Evolutionary conservation across 495 filamentous ascomycete species (phyloP), one percentile per base, ranked within the genome.

Genomic region (Annulohypoxylon bovei): DNA sequence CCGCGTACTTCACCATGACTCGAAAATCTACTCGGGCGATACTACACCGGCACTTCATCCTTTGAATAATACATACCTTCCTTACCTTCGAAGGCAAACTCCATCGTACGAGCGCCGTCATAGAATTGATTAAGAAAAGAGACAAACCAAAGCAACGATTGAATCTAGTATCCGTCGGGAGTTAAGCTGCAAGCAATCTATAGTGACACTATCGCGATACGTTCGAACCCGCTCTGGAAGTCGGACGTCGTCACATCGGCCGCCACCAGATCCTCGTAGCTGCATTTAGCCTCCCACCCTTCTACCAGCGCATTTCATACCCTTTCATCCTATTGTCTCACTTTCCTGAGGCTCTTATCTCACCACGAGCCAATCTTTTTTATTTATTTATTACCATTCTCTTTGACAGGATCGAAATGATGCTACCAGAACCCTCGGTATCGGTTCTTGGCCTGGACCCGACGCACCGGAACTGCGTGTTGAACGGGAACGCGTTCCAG

Each of bases 401-500:
- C 23, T 23, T 49, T 9, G 30, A 44, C 18, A 5, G 18, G 16
- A 35, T 49, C 40, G 28, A 30, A 22, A 66, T 14, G 28, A 78
- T 76, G 73, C 52, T 80, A 1, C 2, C 70, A 8, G 23, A 77
- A 1, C 80, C 78, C 27, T 59, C 54, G 23, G 46, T 74, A 44
- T 73, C 78, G 44, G 70, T 75, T 42, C 69, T 83, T 58, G 79
- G 76, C 42, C 63, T 49, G 16, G 79, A 81, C 67, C 77, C 80
- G 22, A 64, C 74, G 28, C 70, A 80, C 58, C 80, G 81, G 53
- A 68, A 58, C 30, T 78, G 67, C 73, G 70, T 75, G 35, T 72
- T 83, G 53, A 83, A 83, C 70, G 81, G 78, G 28, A 76, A 78
- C 58, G 78, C 81, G 2, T 83, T 82, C 68, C 81, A 83, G 57